Conservation (phyloP, 2,329 filamentous ascomycete species). For the Chlorencoelia australis region DNA sequence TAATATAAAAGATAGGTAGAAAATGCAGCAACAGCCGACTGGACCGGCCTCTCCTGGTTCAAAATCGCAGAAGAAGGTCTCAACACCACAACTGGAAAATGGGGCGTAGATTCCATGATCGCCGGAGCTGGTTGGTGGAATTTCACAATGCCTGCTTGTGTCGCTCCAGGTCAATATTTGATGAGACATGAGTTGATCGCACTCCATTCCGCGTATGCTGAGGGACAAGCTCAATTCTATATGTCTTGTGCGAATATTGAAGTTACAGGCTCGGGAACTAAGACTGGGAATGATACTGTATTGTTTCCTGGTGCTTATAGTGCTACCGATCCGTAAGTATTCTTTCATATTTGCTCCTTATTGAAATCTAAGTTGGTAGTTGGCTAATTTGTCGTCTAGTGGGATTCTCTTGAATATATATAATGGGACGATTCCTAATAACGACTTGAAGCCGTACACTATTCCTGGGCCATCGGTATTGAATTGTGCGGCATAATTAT, state of each 20-base stretch:
- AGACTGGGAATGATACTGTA: constrained; percentile 30
- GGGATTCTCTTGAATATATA: constrained; percentile 28
- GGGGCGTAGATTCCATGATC: constrained; percentile 22
- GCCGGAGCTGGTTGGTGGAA: constrained; percentile 34
- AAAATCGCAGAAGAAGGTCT: constrained; percentile 40
- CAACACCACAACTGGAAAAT: constrained; percentile 13
- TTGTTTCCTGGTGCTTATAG: constrained; percentile 40
- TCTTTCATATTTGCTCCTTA: background rate
- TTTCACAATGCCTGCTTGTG: constrained; percentile 40
- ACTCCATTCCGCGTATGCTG: constrained; percentile 37
- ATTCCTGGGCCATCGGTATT: constrained; percentile 32
- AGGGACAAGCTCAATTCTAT: constrained; percentile 21
- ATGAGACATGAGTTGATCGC: constrained; percentile 39
- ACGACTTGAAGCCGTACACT: constrained; percentile 33
- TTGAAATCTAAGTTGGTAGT: constrained; percentile 14
- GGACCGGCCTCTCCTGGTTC: constrained; percentile 17
- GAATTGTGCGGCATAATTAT: too few species aligned
- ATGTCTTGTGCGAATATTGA: constrained; percentile 34
- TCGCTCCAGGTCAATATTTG: constrained; percentile 44
- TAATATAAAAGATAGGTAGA: constrained; percentile 27
- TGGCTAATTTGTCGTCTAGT: too few species aligned
- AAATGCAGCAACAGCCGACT: constrained; percentile 25
- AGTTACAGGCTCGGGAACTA: constrained; percentile 35
- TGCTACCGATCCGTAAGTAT: constrained; percentile 35
- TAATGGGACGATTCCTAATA: constrained; percentile 29